Percentiles rank a stretch among this genome's conserved stretches.
Evolutionary conservation across 2,329 filamentous ascomycete genomes (phyloP).

Genomic region (Cytospora piceicola): DNA sequence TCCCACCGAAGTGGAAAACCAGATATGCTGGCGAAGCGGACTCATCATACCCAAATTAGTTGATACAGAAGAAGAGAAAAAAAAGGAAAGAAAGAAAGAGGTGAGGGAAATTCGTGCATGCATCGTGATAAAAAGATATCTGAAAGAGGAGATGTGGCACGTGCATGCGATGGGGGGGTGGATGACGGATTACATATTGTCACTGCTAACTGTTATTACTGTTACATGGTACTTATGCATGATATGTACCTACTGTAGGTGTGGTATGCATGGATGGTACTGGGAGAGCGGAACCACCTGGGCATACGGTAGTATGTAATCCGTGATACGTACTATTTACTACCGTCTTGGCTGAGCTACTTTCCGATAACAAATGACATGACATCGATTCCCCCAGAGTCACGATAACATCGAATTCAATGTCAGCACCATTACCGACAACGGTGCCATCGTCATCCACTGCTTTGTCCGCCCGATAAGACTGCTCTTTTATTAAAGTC

Average conservation of each 20-base stretch:
- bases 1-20: constrained; percentile 55
- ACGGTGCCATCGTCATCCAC: constrained; percentile 22
- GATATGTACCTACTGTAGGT: no score
- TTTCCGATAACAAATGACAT: not conserved
- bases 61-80: constrained; percentile 59
- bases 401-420: constrained; percentile 29
- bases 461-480: constrained; percentile 17
- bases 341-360: constrained; percentile 18
- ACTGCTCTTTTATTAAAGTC: not conserved
- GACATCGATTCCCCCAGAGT: constrained; percentile 17
- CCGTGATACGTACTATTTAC: not conserved
- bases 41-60: constrained; percentile 84
- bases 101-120: constrained; percentile 24
- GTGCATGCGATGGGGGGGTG: constrained; percentile 16
- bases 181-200: not conserved
- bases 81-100: not conserved
- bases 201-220: not conserved
- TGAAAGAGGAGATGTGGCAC: constrained; percentile 13
- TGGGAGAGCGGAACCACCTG: no score
- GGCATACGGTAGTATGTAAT: no score
- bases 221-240: no score
- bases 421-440: constrained; percentile 28
- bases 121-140: constrained; percentile 20
- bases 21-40: constrained; percentile 63
- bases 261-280: not conserved